Conservation (phyloP, 805 yeast species). For the Myxozyma sirexii region DNA sequence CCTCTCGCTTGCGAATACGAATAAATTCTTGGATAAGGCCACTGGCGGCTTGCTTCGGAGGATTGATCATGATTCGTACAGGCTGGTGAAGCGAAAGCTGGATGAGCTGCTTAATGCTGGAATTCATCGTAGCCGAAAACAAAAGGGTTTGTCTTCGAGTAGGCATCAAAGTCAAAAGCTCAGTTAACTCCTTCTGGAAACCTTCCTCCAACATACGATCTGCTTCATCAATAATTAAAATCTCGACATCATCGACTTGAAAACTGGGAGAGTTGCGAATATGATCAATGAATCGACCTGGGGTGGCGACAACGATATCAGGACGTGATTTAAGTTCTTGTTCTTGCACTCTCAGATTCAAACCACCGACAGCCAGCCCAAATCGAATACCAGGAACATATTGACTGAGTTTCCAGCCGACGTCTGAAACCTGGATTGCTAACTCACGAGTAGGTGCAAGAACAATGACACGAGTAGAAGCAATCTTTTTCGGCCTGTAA, state of each 20-base stretch:
- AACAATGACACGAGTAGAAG: conserved; percentile 88
- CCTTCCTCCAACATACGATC: conserved; percentile 99
- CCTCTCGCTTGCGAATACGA: conserved; percentile 82
- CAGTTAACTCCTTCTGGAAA: conserved; percentile 91
- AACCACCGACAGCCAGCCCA: conserved; percentile 98
- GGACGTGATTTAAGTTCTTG: conserved; percentile 91
- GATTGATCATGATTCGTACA: conserved; percentile 92
- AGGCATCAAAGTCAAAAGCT: conserved; percentile 84
- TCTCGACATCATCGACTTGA: conserved; percentile 86
- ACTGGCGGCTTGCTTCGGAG: conserved; percentile 92
- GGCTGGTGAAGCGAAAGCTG: conserved; percentile 88
- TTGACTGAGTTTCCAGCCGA: conserved; percentile 80
- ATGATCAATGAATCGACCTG: conserved; percentile 98
- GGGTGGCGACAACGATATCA: conserved; percentile 95
- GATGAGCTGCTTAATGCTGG: conserved; percentile 82
- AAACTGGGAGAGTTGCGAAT: conserved; percentile 92
- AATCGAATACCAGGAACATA: conserved; percentile 76
- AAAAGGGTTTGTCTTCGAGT: conserved; percentile 88
- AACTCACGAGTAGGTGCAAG: conserved; percentile 96
- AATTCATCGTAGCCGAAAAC: conserved; percentile 98
- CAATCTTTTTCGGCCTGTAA: conserved; percentile 81
- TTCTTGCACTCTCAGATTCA: conserved; percentile 92
- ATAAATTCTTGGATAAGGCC: conserved; percentile 92
- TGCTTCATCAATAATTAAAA: conserved; percentile 94
- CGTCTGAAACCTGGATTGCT: conserved; percentile 95